Conservation (phyloP, 345 rosid genomes). For the Brassica rapa region DNA sequence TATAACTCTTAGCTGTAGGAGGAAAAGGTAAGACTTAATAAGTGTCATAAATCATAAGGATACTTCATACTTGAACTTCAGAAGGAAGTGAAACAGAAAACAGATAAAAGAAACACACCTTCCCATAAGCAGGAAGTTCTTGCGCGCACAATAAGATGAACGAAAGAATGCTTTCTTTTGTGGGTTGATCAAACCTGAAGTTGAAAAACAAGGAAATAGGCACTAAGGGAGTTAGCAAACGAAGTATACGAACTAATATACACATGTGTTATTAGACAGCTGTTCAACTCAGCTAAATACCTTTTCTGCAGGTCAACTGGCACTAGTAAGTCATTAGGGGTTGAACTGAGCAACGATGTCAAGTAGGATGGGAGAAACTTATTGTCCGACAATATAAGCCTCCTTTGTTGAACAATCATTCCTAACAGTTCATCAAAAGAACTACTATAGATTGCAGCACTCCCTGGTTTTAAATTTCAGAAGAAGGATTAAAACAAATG, state of each 20-base stretch:
- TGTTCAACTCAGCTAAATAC: conserved; percentile 44
- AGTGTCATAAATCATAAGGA: conserved; percentile 6
- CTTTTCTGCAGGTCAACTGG: conserved; percentile 67
- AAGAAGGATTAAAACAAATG: not conserved
- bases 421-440: conserved; percentile 72
- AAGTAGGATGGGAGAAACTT: conserved; percentile 73
- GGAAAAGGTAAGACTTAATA: not conserved
- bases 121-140: conserved; percentile 64
- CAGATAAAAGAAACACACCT: conserved; percentile 51
- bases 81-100: conserved; percentile 24
- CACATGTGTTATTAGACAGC: conserved; percentile 6
- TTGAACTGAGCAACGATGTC: conserved; percentile 69
- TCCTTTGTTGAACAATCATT: conserved; percentile 74
- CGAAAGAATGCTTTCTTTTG: conserved; percentile 64
- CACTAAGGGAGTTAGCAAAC: not conserved
- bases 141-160: conserved; percentile 52
- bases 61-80: not conserved
- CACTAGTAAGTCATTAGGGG: conserved; percentile 55
- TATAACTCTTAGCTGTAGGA: conserved; percentile 69
- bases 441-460: conserved; percentile 59
- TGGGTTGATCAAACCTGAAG: conserved; percentile 72
- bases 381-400: conserved; percentile 72
- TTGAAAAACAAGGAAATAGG: conserved; percentile 4
- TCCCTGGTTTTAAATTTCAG: conserved; percentile 54
- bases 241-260: not conserved